Percentiles rank a stretch among this genome's conserved stretches.
Evolutionary conservation across 2,329 filamentous ascomycete genomes (phyloP).

Genomic region (Hypomyces perniciosus): DNA sequence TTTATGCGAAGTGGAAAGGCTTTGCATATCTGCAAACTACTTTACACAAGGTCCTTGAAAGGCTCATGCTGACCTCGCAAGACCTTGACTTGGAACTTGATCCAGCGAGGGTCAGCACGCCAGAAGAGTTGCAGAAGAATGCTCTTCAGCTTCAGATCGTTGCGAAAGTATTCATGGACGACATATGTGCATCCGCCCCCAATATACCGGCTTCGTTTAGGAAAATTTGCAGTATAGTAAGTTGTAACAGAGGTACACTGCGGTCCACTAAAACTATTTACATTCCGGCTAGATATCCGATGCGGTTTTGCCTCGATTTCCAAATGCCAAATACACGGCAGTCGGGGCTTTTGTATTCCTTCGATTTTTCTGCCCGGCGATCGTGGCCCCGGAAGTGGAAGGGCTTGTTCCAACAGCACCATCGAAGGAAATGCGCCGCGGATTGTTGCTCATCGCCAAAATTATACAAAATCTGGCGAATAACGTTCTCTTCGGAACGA

Average conservation of each 20-base stretch:
- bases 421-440: constrained; percentile 63
- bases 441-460: constrained; percentile 63
- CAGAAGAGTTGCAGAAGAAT: constrained; percentile 61
- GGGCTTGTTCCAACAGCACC: constrained; percentile 55
- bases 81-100: constrained; percentile 64
- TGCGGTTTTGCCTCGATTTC: constrained; percentile 58
- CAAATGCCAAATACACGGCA: constrained; percentile 65
- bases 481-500: constrained; percentile 65
- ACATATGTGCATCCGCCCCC: constrained; percentile 58
- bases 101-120: constrained; percentile 52
- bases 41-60: constrained; percentile 60
- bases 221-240: constrained; percentile 60
- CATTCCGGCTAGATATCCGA: constrained; percentile 46
- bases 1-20: constrained; percentile 68
- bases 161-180: constrained; percentile 65
- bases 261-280: not conserved
- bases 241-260: constrained; percentile 19
- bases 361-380: constrained; percentile 66
- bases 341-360: constrained; percentile 67
- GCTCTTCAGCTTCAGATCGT: constrained; percentile 60
- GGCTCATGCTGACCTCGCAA: constrained; percentile 60
- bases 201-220: constrained; percentile 59
- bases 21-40: constrained; percentile 56
- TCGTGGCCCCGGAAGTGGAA: constrained; percentile 63
- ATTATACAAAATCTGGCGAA: constrained; percentile 67